phyloP scores from a whole-genome alignment of 2,329 filamentous ascomycete species.

The Colletotrichum sp. region DNA sequence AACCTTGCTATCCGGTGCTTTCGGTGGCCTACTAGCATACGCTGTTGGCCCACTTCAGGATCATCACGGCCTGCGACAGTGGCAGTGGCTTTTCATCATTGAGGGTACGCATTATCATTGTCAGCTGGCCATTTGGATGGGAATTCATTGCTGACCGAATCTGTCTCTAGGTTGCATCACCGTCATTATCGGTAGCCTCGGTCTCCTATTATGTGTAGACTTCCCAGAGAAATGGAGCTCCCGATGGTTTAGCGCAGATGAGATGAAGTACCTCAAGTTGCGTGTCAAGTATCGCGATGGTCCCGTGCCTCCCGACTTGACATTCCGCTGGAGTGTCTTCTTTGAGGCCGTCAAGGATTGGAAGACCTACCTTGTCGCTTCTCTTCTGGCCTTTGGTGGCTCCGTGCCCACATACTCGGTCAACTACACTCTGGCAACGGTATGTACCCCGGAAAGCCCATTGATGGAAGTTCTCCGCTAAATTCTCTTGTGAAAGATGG shows the following conservation, averaged over 20 bases:
- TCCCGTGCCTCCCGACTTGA: background rate
- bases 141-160: background rate
- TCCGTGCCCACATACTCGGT: background rate
- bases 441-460: background rate
- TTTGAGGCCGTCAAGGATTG: background rate
- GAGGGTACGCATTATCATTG: background rate
- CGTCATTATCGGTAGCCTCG: background rate
- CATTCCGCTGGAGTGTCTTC: background rate
- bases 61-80: background rate
- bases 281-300: background rate
- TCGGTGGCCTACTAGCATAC: background rate
- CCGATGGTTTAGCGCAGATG: background rate
- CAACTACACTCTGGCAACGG: background rate
- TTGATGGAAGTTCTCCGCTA: background rate
- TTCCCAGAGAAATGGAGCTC: background rate
- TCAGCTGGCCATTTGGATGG: background rate
- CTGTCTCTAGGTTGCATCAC: background rate
- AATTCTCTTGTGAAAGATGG: background rate
- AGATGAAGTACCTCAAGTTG: background rate
- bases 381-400: background rate
- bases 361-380: background rate
- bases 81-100: background rate
- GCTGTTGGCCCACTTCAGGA: background rate
- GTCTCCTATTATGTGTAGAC: background rate
- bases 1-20: background rate